Evolutionary conservation across 768 basidiomycete species (phyloP).

Genomic region (Mycena leptocephala): DNA sequence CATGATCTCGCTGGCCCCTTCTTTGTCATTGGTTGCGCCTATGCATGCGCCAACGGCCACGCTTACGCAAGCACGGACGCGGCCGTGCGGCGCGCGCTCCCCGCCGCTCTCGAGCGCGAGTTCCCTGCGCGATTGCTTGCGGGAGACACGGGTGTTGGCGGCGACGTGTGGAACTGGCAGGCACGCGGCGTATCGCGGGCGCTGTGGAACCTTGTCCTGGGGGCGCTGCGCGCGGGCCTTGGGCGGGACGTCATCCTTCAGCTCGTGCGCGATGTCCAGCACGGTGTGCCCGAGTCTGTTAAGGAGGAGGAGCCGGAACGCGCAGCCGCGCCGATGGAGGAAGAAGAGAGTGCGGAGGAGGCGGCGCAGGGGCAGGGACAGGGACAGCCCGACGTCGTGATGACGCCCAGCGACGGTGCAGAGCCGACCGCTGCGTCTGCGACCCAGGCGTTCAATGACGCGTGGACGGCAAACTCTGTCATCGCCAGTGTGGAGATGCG

Average conservation of each 20-base stretch:
- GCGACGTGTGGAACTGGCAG: slow-evolving; percentile 85
- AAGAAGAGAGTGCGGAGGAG: slow-evolving; percentile 54
- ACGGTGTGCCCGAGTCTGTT: slow-evolving; percentile 57
- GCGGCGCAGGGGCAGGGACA: slow-evolving; percentile 49
- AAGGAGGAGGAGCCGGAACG: not conserved
- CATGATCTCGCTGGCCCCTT: slow-evolving; percentile 88
- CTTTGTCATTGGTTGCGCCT: slow-evolving; percentile 90
- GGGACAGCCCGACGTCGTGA: slow-evolving; percentile 48
- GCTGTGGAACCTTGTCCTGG: slow-evolving; percentile 83
- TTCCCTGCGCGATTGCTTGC: slow-evolving; percentile 79
- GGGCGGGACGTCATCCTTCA: slow-evolving; percentile 74
- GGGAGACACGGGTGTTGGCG: slow-evolving; percentile 70
- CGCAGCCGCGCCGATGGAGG: slow-evolving; percentile 6
- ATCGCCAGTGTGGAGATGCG: slow-evolving; percentile 45
- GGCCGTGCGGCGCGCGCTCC: slow-evolving; percentile 80
- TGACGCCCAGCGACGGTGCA: not conserved
- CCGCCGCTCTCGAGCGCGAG: slow-evolving; percentile 78
- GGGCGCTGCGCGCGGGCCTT: slow-evolving; percentile 71
- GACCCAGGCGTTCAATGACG: slow-evolving; percentile 67
- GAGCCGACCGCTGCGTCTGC: not conserved
- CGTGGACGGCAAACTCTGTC: slow-evolving; percentile 75
- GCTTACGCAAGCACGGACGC: slow-evolving; percentile 82
- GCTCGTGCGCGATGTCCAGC: slow-evolving; percentile 73
- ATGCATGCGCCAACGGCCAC: slow-evolving; percentile 77
- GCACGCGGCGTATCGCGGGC: slow-evolving; percentile 81